phyloP scores from a whole-genome alignment of 2,329 filamentous ascomycete species.

The Nemania sp. region DNA sequence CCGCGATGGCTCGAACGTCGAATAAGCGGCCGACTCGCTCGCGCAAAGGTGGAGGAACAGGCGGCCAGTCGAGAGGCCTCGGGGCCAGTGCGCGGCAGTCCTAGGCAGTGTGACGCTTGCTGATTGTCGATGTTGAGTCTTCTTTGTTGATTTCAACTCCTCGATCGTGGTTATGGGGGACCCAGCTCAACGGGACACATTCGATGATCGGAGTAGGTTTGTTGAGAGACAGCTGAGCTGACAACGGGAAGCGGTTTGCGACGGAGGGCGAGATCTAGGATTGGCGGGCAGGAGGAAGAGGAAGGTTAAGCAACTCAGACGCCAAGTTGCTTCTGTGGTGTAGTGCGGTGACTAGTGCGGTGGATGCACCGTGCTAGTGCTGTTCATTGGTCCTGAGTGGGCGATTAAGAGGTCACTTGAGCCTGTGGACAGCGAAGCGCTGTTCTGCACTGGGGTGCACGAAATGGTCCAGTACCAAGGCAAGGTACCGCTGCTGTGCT shows the following conservation, averaged over 20 bases:
- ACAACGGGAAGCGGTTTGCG: slow-evolving; percentile 12
- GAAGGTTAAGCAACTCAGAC: slow-evolving; percentile 18
- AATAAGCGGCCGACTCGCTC: slow-evolving; percentile 23
- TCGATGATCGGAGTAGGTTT: slow-evolving; percentile 11
- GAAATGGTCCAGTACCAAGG: no score
- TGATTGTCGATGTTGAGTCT: no score
- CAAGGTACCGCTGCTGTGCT: no score
- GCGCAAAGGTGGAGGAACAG: slow-evolving; percentile 13
- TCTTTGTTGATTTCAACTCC: no score
- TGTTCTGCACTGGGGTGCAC: neutral
- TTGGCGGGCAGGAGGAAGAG: slow-evolving; percentile 1
- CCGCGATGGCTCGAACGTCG: slow-evolving; percentile 34
- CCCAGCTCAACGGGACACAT: neutral
- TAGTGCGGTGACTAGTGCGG: slow-evolving; percentile 9
- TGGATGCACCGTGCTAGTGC: slow-evolving; percentile 17
- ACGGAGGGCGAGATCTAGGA: slow-evolving; percentile 15
- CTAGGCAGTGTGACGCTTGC: no score
- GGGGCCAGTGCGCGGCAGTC: no score
- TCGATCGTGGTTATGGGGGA: slow-evolving; percentile 16
- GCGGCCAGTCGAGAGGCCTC: slow-evolving; percentile 8
- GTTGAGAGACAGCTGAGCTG: neutral
- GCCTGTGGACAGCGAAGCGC: neutral
- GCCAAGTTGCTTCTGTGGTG: slow-evolving; percentile 17
- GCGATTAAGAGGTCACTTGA: slow-evolving; percentile 13
- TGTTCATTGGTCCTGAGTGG: slow-evolving; percentile 6